Conservation (phyloP, 768 basidiomycete genomes). For the Plicaturopsis crispa region DNA sequence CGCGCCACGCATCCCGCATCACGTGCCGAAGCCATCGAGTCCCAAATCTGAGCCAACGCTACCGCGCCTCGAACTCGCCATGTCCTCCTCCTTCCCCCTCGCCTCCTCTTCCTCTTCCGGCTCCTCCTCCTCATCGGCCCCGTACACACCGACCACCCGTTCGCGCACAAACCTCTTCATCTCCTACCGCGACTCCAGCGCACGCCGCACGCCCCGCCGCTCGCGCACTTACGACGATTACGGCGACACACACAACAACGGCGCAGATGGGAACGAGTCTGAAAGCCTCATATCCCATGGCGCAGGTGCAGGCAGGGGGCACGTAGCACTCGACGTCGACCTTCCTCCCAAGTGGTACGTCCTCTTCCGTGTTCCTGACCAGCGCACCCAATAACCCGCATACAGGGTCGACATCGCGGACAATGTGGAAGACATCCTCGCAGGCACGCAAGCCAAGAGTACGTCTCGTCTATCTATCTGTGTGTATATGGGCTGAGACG, state of each 20-base stretch:
- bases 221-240: slow-evolving; percentile 41
- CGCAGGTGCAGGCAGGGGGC: slow-evolving; percentile 28
- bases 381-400: slow-evolving; percentile 9
- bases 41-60: too few relatives aligned
- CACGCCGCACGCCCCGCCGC: slow-evolving; percentile 30
- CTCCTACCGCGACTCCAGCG: slow-evolving; percentile 80
- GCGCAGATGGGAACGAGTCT: slow-evolving; percentile 50
- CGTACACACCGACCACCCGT: slow-evolving; percentile 69
- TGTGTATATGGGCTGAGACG: slow-evolving; percentile 8
- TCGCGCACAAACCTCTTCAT: slow-evolving; percentile 90
- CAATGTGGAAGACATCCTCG: slow-evolving; percentile 77
- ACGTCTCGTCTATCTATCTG: slow-evolving; percentile 21
- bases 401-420: slow-evolving; percentile 88
- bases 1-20: too few relatives aligned
- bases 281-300: slow-evolving; percentile 48
- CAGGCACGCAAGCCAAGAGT: slow-evolving; percentile 72
- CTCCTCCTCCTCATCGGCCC: too few relatives aligned
- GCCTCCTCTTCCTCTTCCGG: too few relatives aligned
- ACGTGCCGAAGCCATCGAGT: too few relatives aligned
- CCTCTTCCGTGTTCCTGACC: slow-evolving; percentile 14
- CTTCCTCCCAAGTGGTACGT: slow-evolving; percentile 84
- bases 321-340: slow-evolving; percentile 46
- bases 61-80: too few relatives aligned
- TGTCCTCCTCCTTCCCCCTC: too few relatives aligned
- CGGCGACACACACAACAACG: too few relatives aligned